These are phyloP conservation scores for Solioccasus polychromus DNA, from an alignment of 768 basidiomycete genomes.

Conservation along the genomic window DNA sequence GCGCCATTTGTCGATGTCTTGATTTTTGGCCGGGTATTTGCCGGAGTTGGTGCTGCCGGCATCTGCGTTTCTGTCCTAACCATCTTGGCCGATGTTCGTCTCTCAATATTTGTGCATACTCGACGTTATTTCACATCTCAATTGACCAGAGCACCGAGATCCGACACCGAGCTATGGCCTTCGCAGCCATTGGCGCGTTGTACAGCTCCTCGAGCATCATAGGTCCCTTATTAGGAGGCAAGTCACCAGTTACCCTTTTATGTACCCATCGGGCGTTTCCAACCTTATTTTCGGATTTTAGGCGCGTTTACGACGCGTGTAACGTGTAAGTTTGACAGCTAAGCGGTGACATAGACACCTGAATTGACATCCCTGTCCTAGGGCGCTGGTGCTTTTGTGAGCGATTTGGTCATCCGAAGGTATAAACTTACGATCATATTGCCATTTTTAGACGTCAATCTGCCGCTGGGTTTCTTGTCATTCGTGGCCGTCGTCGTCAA, in stretches of 20 bases:
- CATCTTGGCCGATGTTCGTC: slow-evolving; percentile 9
- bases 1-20: slow-evolving; percentile 57
- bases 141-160: slow-evolving; percentile 7
- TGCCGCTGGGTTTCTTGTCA: slow-evolving; percentile 11
- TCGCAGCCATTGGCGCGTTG: slow-evolving; percentile 10
- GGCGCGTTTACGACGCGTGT: slow-evolving; percentile 11
- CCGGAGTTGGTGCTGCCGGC: slow-evolving; percentile 68
- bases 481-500: slow-evolving; percentile 3
- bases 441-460: slow-evolving; percentile 10
- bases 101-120: neutral
- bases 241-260: neutral
- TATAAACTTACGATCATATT: neutral
- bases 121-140: neutral
- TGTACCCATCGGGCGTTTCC: neutral
- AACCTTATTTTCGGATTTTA: slow-evolving; percentile 5
- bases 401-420: neutral
- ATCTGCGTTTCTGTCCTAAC: slow-evolving; percentile 33
- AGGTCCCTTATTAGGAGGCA: slow-evolving; percentile 13
- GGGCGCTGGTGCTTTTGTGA: slow-evolving; percentile 20
- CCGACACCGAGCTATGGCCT: slow-evolving; percentile 6
- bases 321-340: slow-evolving; percentile 3
- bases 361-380: slow-evolving; percentile 3
- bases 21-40: slow-evolving; percentile 62
- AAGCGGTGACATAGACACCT: too few relatives aligned
- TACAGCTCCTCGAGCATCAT: slow-evolving; percentile 9